Evolutionary conservation across 2,329 filamentous ascomycete species (phyloP).

Genomic region (Phialophora verrucosa): DNA sequence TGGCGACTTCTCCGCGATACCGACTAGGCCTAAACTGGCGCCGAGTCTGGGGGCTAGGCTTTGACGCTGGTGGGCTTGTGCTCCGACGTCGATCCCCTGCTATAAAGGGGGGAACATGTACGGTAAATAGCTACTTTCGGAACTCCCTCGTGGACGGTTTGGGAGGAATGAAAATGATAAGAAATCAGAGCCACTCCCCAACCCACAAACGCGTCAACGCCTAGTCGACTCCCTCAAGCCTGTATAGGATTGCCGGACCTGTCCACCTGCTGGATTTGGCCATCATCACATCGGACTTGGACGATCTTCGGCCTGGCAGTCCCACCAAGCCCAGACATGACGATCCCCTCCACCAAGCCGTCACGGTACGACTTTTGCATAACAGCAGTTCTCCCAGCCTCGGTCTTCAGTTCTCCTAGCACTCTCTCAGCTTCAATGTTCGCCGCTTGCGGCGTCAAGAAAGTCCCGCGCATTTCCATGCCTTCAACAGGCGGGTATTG

Average conservation of each 20-base stretch:
- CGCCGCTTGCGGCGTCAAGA: slow-evolving; percentile 9
- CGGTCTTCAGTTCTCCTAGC: slow-evolving; percentile 5
- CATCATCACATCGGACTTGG: slow-evolving; percentile 12
- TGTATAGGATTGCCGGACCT: slow-evolving; percentile 1
- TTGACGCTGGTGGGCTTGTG: not conserved
- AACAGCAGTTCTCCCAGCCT: not conserved
- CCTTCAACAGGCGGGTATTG: not conserved
- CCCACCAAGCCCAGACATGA: not conserved
- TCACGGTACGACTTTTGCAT: not conserved
- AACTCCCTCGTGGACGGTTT: too few relatives aligned
- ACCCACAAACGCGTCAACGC: too few relatives aligned
- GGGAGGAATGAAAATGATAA: not conserved
- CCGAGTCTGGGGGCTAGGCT: not conserved
- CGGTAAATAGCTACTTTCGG: not conserved
- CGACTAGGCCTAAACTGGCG: not conserved
- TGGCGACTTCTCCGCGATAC: not conserved
- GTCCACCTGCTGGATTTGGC: slow-evolving; percentile 3
- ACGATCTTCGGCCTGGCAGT: not conserved
- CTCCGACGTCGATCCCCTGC: not conserved
- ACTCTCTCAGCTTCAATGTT: slow-evolving; percentile 1
- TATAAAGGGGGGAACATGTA: not conserved
- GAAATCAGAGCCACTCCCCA: too few relatives aligned
- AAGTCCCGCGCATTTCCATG: slow-evolving; percentile 19
- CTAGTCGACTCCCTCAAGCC: not conserved
- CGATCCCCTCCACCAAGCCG: not conserved